A percentile compares a stretch with the other conserved stretches of the same genome.
These are phyloP conservation scores for Albophoma yamanashiensis DNA, from an alignment of 2,329 filamentous ascomycete species.

Conservation along the genomic window DNA sequence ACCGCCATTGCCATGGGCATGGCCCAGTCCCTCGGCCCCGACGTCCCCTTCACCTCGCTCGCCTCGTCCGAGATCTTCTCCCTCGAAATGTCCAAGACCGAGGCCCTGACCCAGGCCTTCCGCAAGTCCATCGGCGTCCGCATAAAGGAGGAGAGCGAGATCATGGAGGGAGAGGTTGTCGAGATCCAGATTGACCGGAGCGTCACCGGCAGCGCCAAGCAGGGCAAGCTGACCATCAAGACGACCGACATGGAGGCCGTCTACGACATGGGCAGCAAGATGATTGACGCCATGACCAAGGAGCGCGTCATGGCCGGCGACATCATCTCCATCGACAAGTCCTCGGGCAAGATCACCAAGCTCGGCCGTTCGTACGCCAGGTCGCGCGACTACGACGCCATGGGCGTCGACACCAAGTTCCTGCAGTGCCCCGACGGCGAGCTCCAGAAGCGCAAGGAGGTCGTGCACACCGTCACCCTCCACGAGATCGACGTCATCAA, in stretches of 20 bases:
- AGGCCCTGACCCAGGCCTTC: constrained; percentile 97
- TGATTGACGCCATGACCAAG: constrained; percentile 99
- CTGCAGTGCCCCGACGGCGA: constrained; percentile 96
- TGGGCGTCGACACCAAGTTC: constrained; percentile 98
- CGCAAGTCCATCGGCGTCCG: constrained; percentile 95
- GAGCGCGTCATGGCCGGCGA: constrained; percentile 98
- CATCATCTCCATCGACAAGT: constrained; percentile 97
- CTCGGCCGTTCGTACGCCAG: constrained; percentile 89
- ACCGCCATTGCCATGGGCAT: constrained; percentile 98
- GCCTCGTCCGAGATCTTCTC: constrained; percentile 97
- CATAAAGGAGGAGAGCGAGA: constrained; percentile 98
- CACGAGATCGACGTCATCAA: constrained; percentile 99
- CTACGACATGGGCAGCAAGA: constrained; percentile 98
- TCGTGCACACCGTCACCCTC: constrained; percentile 90
- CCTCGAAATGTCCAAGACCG: constrained; percentile 98
- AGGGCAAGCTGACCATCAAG: constrained; percentile 98
- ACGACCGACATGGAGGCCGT: constrained; percentile 99
- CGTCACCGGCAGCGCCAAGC: constrained; percentile 92
- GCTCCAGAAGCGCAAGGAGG: constrained; percentile 92
- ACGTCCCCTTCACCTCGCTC: constrained; percentile 94
- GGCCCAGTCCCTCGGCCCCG: constrained; percentile 87
- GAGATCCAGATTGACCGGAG: constrained; percentile 98
- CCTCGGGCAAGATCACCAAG: constrained; percentile 95
- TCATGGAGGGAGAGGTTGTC: constrained; percentile 97
- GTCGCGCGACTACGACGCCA: constrained; percentile 95